These are phyloP conservation scores for Parastagonospora avenae DNA, from an alignment of 2,329 filamentous ascomycete genomes.

Conservation along the genomic window DNA sequence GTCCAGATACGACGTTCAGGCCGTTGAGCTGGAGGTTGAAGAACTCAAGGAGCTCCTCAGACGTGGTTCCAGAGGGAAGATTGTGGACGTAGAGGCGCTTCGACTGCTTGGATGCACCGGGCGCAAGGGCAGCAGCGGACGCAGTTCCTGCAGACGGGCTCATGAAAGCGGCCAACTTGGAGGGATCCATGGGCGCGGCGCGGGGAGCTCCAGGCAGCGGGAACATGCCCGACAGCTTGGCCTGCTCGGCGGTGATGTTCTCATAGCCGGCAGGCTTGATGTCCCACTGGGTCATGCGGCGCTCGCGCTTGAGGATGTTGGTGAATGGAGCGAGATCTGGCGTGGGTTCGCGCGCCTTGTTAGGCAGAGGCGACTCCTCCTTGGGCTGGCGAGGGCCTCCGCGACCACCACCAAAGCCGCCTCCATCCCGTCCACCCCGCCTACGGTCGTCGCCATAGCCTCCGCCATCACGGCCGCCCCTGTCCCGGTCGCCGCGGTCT, in stretches of 20 bases:
- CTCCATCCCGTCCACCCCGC: slow-evolving; percentile 30
- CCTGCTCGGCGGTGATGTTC: slow-evolving; percentile 96
- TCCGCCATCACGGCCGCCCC: slow-evolving; percentile 56
- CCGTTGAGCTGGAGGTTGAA: slow-evolving; percentile 97
- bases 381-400: slow-evolving; percentile 65
- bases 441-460: slow-evolving; percentile 49
- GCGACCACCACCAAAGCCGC: slow-evolving; percentile 30
- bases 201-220: slow-evolving; percentile 92
- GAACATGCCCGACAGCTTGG: slow-evolving; percentile 98
- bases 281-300: slow-evolving; percentile 97
- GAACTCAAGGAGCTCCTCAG: slow-evolving; percentile 78
- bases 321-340: slow-evolving; percentile 88
- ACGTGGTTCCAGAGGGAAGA: slow-evolving; percentile 72
- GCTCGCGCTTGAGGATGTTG: slow-evolving; percentile 83
- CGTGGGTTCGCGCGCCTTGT: slow-evolving; percentile 92
- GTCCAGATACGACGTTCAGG: slow-evolving; percentile 84
- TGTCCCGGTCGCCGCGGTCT: slow-evolving; percentile 54
- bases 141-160: slow-evolving; percentile 77
- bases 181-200: slow-evolving; percentile 93
- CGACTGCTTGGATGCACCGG: slow-evolving; percentile 89
- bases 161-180: slow-evolving; percentile 93
- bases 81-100: slow-evolving; percentile 92
- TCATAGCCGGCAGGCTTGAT: slow-evolving; percentile 99
- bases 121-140: slow-evolving; percentile 81
- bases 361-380: slow-evolving; percentile 74